Evolutionary conservation across 176 grass and related monocot species (phyloP), one percentile per base, ranked within the genome.

Genomic region (Puccinellia tenuiflora): DNA sequence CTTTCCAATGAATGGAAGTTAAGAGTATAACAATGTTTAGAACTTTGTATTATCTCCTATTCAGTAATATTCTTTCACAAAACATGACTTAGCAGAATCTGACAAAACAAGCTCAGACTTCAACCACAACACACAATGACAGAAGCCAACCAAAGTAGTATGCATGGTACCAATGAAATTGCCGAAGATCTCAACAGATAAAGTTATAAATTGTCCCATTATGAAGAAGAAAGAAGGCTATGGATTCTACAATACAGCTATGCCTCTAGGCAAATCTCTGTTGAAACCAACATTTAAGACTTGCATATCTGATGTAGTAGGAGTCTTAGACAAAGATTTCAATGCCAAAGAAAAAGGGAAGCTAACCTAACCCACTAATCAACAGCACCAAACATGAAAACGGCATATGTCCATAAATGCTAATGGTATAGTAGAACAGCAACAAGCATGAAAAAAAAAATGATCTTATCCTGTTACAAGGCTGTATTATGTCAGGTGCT

Each of bases 301-400:
- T 61, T 77, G 47, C 20, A 14, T 75, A 62, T 50, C 62, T 52
- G 2, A 1, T 73, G 42, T 39, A 29, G 28, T 11, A 47, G 26
- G 35, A 34, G 43, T 38, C 69, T 25, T 10, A 76, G 65, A 55
- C 5, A 64, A 53, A 72, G 5, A 78, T 31, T 38, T 79, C 43
- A 72, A 55, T 53, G 46, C 15, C 29, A 30, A 29, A 73, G n/a
- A 43, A 83, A n/a, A 86, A 48, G 83, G 28, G 37, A 83, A 75
- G 68, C 18, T 59, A 79, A 64, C 75, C 11, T 80, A 84, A 33
- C 73, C 59, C 24, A 84, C 42, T 34, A 79, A 75, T 83, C 67
- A 68, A 28, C 15, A 89, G 60, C 40, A 76, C 70, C 69, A 85
- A 85, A 81, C 77, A 89, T 70, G 50, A 81, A 70, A 66, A 75